A percentile compares a stretch with the other conserved stretches of the same genome.
Evolutionary conservation across 768 basidiomycete genomes (phyloP).

Genomic region (Tricholoma sp.): DNA sequence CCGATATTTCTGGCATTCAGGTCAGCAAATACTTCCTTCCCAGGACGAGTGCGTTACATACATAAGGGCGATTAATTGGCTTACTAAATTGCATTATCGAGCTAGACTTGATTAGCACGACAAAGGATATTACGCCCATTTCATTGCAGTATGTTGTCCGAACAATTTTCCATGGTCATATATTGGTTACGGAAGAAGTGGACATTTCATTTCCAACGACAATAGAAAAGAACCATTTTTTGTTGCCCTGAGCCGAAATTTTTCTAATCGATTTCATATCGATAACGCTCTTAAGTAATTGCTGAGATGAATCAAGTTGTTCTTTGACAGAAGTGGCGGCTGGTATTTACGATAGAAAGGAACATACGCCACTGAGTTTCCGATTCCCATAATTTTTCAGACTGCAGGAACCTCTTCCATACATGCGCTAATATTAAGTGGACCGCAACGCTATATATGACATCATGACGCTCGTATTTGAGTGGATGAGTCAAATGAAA

Average conservation of each 20-base stretch:
- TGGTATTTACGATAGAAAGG: background rate
- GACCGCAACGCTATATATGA: too few relatives aligned
- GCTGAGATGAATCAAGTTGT: background rate
- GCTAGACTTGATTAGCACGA: background rate
- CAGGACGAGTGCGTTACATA: too few relatives aligned
- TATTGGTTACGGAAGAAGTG: background rate
- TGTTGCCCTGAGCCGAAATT: background rate
- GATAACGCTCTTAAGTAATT: background rate
- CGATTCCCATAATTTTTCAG: too few relatives aligned
- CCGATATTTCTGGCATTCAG: too few relatives aligned
- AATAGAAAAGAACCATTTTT: background rate
- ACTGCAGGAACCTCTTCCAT: too few relatives aligned
- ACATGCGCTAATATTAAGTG: too few relatives aligned
- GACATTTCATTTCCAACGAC: background rate
- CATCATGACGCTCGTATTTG: too few relatives aligned
- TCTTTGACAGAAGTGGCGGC: background rate
- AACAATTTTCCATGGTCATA: background rate
- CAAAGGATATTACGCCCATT: background rate
- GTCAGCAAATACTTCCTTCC: too few relatives aligned
- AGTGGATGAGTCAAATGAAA: too few relatives aligned
- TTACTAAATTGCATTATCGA: background rate
- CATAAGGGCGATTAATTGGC: background rate
- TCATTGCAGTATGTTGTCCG: background rate
- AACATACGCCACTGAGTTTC: too few relatives aligned
- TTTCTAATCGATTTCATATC: background rate